Base-by-base conservation (phyloP, 1,284 basidiomycete genomes). In the Pholiota adiposa region DNA sequence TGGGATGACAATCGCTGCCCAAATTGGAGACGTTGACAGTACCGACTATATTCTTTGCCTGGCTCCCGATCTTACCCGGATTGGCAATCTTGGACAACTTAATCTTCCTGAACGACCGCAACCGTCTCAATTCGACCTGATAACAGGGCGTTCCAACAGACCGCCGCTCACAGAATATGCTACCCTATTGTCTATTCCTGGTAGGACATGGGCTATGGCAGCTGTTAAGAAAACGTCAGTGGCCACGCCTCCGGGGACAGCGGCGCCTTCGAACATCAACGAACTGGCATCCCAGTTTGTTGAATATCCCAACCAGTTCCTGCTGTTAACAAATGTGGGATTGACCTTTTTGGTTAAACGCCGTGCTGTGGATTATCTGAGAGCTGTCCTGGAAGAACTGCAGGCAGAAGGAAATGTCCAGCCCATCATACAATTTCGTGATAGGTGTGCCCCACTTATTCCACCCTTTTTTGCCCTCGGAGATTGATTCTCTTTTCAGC, bases 241-340 rank as follows among this genome's bases (percentile, higher is more conserved):
- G 38, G 61, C 69, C 2, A 69, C 74, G 1, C 76, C 79, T 18
- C 69, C 79, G 0, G 80, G 79, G 44, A 77, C 78, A 0, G 81
- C 83, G 31, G 70, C 73, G 7, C 81, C 84, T 21, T 74, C 80
- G 0, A 75, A 83, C 23, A 86, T 86, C 49, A 94, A 95, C 67
- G 93, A 96, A 71, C 79, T 96, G 14, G 90, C 90, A 0, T 84
- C 85, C 14, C 94, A 97, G 71, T 89, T 91, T 67, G 85, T 85
- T 11, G 84, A 90, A 62, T 78, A 83, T 12, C 82, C 91, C 31
- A 83, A 85, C 51, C 89, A 92, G 67, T 96, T 96, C 72, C 85
- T 97, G 75, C 83, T 97, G 58, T 76, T 97, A 61, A 94, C 94
- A 19, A 93, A 93, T 67, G 88, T 87, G 34, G 96, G 94, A 1